These are phyloP conservation scores for Auricularia sp. DNA, from an alignment of 768 basidiomycete species.

Conservation along the genomic window DNA sequence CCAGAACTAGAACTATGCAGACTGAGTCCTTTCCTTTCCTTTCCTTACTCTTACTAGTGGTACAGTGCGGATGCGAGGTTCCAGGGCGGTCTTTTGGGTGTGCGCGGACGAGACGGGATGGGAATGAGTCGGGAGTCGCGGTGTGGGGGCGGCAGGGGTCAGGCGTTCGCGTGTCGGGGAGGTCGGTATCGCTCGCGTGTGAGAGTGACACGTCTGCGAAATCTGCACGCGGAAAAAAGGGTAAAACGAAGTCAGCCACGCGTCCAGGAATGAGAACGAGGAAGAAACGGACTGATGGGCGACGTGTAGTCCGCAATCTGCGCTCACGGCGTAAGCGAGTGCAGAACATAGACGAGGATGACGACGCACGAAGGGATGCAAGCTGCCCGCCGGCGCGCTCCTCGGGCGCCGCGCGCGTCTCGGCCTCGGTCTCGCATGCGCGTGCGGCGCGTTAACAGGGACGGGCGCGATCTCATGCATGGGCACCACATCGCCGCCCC, in stretches of 20 bases:
- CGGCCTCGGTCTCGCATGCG: background rate
- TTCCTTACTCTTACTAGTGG: no score
- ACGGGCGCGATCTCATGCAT: background rate
- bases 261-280: background rate
- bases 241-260: background rate
- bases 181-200: background rate
- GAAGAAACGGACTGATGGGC: background rate
- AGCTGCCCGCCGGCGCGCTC: background rate
- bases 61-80: no score
- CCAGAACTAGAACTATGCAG: no score
- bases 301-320: background rate
- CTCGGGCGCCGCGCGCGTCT: background rate
- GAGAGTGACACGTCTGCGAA: background rate
- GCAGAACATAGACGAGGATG: background rate
- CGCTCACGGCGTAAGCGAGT: background rate
- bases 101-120: no score
- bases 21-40: no score
- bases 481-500: background rate
- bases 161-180: no score
- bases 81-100: no score
- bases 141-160: no score
- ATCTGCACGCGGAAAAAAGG: background rate
- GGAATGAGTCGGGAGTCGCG: no score
- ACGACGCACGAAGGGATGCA: background rate
- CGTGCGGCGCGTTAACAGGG: background rate